Base-by-base conservation (phyloP, 1,284 basidiomycete species). In the Trichosporon inkin region DNA sequence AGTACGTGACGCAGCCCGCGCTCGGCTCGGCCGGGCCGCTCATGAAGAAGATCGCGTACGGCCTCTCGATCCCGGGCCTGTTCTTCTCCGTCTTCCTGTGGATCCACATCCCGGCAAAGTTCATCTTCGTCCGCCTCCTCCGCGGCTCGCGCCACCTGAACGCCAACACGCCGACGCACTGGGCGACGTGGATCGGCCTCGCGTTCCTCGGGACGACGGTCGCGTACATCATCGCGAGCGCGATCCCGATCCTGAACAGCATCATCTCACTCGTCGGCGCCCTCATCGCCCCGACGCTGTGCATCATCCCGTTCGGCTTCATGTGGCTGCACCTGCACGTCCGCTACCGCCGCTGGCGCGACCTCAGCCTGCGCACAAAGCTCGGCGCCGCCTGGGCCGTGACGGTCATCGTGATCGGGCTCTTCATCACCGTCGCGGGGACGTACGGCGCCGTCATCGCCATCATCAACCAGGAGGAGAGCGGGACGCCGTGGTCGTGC, bases 41-140 rank as follows among this genome's bases (percentile, higher is more conserved):
- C 20, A 69, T 79, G 61, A 77, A 79, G 68, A 73, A 74, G 55
- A 67, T 80, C 54, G 67, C 67, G 34, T 80, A 78, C 63, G 78
- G 76, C 11, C 62, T 80, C 24, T 73, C 78, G 7, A 59, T 79
- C 13, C 76, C 75, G 6, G 76, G 73, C n/a, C 61, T 70, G 20
- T 60, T 70, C 28, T 67, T 64, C 51, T 60, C 49, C 16, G 66
- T 73, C 20, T 64, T 59, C 53, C 56, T 58, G 54, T 65, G 51
- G 62, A 61, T 60, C 56, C 58, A 73, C 68, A 62, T 73, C 57
- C 68, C 70, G 11, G 68, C 70, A 39, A 74, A 73, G 56, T 75
- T 66, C 63, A 56, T 71, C 56, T 70, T 75, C 34, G 64, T 75
- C 2, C 65, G 70, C 34, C 28, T 70, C 11, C 63, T 75, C 39